These are phyloP conservation scores for Hypericum perforatum DNA, from an alignment of 345 rosid species.

Conservation along the genomic window DNA sequence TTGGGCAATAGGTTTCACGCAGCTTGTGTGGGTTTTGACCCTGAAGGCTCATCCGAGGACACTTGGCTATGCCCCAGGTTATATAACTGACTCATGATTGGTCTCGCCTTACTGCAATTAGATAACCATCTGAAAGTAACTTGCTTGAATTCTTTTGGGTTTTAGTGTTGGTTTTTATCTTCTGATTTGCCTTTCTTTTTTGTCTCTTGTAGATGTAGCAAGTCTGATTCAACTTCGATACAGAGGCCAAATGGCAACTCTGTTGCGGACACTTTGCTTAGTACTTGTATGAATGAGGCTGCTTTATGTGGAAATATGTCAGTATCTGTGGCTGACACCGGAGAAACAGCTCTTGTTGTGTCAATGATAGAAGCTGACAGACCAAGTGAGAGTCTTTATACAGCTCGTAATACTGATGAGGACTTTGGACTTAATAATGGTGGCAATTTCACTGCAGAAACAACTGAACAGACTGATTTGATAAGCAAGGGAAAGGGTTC, in stretches of 20 bases:
- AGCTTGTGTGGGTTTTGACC: constrained; percentile 88
- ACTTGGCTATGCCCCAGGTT: constrained; percentile 98
- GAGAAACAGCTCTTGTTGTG: constrained; percentile 90
- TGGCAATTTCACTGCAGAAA: constrained; percentile 19
- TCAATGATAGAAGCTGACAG: constrained; percentile 51
- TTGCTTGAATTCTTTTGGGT: constrained; percentile 10
- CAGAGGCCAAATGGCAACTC: constrained; percentile 29
- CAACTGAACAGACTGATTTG: constrained; percentile 23
- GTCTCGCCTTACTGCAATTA: too few relatives aligned
- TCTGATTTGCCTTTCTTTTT: constrained; percentile 26
- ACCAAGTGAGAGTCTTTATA: constrained; percentile 28
- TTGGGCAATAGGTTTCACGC: constrained; percentile 84
- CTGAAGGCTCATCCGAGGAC: constrained; percentile 69
- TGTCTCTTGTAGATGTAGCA: background rate
- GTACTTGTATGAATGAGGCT: constrained; percentile 38
- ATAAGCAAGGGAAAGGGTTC: constrained; percentile 25
- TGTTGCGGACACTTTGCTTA: constrained; percentile 30
- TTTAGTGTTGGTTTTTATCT: constrained; percentile 48
- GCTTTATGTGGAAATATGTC: constrained; percentile 55
- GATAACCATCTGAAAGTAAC: too few relatives aligned
- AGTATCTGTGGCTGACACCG: constrained; percentile 79
- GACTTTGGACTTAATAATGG: constrained; percentile 23
- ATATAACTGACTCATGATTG: constrained; percentile 8
- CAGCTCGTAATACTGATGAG: constrained; percentile 25
- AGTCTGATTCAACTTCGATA: constrained; percentile 29